phyloP scores from a whole-genome alignment of 2,329 filamentous ascomycete species.

The Fusarium odoratissimum region DNA sequence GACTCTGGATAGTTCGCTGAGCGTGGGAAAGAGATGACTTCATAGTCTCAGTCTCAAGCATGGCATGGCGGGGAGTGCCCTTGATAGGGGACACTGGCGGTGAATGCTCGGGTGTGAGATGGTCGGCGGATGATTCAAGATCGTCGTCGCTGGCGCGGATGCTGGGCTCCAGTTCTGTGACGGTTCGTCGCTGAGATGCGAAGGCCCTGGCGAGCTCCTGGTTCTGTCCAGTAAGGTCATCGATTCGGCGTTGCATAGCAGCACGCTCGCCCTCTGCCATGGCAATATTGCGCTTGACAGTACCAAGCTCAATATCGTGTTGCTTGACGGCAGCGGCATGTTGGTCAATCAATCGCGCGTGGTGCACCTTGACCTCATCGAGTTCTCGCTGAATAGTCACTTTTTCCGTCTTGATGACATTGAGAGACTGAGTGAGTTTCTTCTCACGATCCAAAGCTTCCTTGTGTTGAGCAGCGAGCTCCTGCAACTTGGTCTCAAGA shows the following conservation, averaged over 20 bases:
- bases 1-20: conserved; percentile 94
- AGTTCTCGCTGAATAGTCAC: conserved; percentile 83
- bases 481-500: conserved; percentile 90
- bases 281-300: conserved; percentile 81
- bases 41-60: conserved; percentile 94
- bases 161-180: conserved; percentile 72
- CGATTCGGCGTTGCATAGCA: conserved; percentile 84
- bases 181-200: conserved; percentile 75
- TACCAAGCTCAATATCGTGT: conserved; percentile 88
- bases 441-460: conserved; percentile 86
- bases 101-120: conserved; percentile 86
- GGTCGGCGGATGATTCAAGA: conserved; percentile 73
- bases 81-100: conserved; percentile 92
- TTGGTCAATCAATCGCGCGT: conserved; percentile 85
- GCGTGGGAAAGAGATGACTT: conserved; percentile 95
- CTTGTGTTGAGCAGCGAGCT: conserved; percentile 77
- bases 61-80: conserved; percentile 87
- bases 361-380: conserved; percentile 85
- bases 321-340: conserved; percentile 81
- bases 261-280: conserved; percentile 82
- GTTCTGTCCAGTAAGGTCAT: conserved; percentile 89
- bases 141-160: conserved; percentile 70
- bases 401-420: conserved; percentile 78
- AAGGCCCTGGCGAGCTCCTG: conserved; percentile 89
- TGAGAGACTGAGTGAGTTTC: conserved; percentile 79